Evolutionary conservation across 2,329 filamentous ascomycete species (phyloP).

Genomic region (Aureobasidium sp.): DNA sequence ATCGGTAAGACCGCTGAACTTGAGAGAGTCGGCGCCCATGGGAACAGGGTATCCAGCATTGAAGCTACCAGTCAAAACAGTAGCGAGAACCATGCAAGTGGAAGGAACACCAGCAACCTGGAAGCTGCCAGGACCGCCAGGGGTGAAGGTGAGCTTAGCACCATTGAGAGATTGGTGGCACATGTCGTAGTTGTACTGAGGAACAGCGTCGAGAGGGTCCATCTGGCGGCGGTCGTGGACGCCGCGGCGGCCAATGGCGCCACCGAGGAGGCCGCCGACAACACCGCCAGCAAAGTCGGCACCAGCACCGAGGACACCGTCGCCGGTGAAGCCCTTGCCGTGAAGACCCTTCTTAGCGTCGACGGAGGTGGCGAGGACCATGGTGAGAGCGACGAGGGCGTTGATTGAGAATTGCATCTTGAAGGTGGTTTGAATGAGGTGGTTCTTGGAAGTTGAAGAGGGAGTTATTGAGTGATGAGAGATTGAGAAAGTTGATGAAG

Average conservation of each 20-base stretch:
- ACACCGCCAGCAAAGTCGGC: neutral
- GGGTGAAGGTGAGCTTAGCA: neutral
- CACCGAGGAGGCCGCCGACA: neutral
- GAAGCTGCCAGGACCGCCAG: slow-evolving; percentile 4
- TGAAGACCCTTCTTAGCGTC: slow-evolving; percentile 11
- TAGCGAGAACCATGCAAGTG: slow-evolving; percentile 23
- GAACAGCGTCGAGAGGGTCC: slow-evolving; percentile 6
- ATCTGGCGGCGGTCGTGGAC: slow-evolving; percentile 2
- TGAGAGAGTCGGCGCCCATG: slow-evolving; percentile 22
- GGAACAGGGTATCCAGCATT: slow-evolving; percentile 22
- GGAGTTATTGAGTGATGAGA: no score
- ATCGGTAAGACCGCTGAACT: slow-evolving; percentile 21
- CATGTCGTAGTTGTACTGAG: slow-evolving; percentile 16
- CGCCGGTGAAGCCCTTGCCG: slow-evolving; percentile 16
- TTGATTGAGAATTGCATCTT: slow-evolving; percentile 7
- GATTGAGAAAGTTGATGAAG: neutral
- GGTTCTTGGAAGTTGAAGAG: neutral
- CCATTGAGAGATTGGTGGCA: slow-evolving; percentile 14
- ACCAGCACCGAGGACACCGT: neutral
- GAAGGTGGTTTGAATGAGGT: neutral
- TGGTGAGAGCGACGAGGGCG: slow-evolving; percentile 6
- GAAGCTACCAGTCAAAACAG: slow-evolving; percentile 22
- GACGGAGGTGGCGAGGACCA: slow-evolving; percentile 3
- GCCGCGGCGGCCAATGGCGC: neutral
- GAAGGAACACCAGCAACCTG: slow-evolving; percentile 22